Percentiles rank a stretch among this genome's conserved stretches.
These are phyloP conservation scores for Quaeritorhiza haematococci DNA, from an alignment of 371 early-diverging fungal genomes.

Conservation along the genomic window DNA sequence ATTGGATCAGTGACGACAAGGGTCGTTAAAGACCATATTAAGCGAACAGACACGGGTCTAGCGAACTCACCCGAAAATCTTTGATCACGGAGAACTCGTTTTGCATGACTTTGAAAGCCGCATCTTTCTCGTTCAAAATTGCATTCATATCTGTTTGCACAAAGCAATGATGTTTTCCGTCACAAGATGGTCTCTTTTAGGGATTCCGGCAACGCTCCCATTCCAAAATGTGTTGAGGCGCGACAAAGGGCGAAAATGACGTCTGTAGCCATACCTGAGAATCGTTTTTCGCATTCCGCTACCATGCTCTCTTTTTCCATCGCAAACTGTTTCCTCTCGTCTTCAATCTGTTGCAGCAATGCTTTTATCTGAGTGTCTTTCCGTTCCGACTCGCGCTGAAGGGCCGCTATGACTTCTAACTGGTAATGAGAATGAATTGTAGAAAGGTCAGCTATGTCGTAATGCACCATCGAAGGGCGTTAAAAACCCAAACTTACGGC, in stretches of 20 bases:
- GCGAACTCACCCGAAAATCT: slow-evolving; percentile 42
- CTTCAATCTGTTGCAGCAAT: slow-evolving; percentile 29
- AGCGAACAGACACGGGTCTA: too few relatives aligned
- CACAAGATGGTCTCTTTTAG: too few relatives aligned
- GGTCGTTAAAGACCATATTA: not conserved
- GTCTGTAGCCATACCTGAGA: slow-evolving; percentile 21
- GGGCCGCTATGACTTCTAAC: slow-evolving; percentile 51
- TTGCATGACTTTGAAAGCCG: slow-evolving; percentile 45
- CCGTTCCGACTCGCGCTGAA: slow-evolving; percentile 39
- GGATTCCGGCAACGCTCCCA: too few relatives aligned
- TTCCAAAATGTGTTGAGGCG: not conserved
- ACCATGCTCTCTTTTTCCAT: slow-evolving; percentile 26
- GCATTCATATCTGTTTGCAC: slow-evolving; percentile 30
- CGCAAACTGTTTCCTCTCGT: slow-evolving; percentile 10
- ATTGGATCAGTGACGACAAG: slow-evolving; percentile 3
- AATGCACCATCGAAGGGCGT: not conserved
- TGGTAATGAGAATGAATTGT: slow-evolving; percentile 10
- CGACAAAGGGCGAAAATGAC: too few relatives aligned
- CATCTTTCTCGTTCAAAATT: slow-evolving; percentile 44
- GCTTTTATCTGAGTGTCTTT: slow-evolving; percentile 36
- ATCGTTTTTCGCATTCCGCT: slow-evolving; percentile 31
- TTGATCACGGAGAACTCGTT: slow-evolving; percentile 50
- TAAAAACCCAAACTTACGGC: slow-evolving; percentile 30
- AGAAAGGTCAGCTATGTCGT: not conserved
- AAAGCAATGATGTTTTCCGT: not conserved